Evolutionary conservation across 2,329 filamentous ascomycete species (phyloP).

Genomic region (Scytalidium lignicola): DNA sequence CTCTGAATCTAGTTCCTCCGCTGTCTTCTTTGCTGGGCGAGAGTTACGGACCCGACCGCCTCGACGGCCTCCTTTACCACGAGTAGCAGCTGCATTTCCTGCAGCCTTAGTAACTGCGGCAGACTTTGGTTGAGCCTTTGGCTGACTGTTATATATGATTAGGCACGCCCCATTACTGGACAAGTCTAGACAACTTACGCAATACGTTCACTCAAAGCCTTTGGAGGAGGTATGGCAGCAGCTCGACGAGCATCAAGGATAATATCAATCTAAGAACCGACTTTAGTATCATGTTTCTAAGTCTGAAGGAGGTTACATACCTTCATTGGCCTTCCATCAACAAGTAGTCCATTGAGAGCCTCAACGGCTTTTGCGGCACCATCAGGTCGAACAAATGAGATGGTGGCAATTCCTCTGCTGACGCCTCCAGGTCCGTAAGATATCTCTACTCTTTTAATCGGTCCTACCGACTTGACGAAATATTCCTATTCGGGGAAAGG

Average conservation of each 20-base stretch:
- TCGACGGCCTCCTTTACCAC: constrained; percentile 46
- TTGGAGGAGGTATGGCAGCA: constrained; percentile 62
- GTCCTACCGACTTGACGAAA: constrained; percentile 80
- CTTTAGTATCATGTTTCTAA: constrained; percentile 11
- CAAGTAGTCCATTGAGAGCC: constrained; percentile 80
- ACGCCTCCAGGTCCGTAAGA: constrained; percentile 89
- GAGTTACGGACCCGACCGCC: constrained; percentile 46
- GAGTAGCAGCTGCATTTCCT: constrained; percentile 52
- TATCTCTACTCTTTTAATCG: constrained; percentile 85
- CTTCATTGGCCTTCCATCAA: constrained; percentile 89
- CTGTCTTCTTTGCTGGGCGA: constrained; percentile 77
- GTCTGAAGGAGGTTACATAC: constrained; percentile 40
- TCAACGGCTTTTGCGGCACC: constrained; percentile 80
- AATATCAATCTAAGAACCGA: constrained; percentile 68
- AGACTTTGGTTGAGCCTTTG: constrained; percentile 75
- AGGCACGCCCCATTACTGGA: constrained; percentile 10
- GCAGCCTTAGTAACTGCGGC: constrained; percentile 68
- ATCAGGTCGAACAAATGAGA: constrained; percentile 76
- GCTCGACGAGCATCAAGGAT: constrained; percentile 73
- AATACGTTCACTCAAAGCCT: constrained; percentile 78
- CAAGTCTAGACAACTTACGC: constrained; percentile 47
- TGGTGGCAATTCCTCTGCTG: constrained; percentile 87
- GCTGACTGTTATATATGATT: constrained; percentile 38
- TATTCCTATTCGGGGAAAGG: constrained; percentile 77
- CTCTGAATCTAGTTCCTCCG: constrained; percentile 92